Base-by-base conservation (phyloP, 1,139 yeast genomes). In the Chernovozyma sophiae-reginae region DNA sequence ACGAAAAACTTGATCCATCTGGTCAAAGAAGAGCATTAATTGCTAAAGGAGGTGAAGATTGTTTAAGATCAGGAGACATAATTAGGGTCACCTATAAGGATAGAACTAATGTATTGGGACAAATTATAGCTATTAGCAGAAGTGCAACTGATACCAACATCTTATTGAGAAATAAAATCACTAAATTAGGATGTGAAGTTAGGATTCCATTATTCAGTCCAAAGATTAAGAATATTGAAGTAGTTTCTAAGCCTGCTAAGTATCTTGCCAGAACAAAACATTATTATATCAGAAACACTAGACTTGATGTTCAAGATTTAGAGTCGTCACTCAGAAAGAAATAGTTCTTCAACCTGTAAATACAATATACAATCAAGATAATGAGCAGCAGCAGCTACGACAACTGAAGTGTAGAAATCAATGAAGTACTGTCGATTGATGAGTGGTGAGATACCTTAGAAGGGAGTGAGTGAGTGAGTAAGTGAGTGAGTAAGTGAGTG, bases 171-270 rank as follows among this genome's bases (percentile, higher is more conserved):
- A 86, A 87, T 57, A 86, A 82, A 56, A 69, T 86, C 49, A 73
- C 81, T 43, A 83, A 82, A 51, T 65, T 86, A 15, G 95, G 95
- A 38, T 90, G 86, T 34, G 97, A 89, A 55, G 65, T 82, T 46
- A 71, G 92, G 46, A 76, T 86, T 38, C 90, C 90, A 22, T 63
- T 89, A 26, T 89, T 73, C 68, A 85, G 82, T 46, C 96, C 96
- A 18, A 71, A 77, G 38, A 72, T 89, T 42, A 76, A 79, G 47
- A 77, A 82, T 59, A 70, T 89, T 40, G 96, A 89, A 58, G 58
- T 86, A 27, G 60, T 89, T 47, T 74, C 85, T 60, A 81, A 80
- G 58, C 90, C 95, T 20, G 70, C 73, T 48, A 72, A 72, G 53
- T 81, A 85, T 63, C 75, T 79, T 70, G 57, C 71, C 18, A 77